Base-by-base conservation (phyloP, 306 rosid genomes). In the Pyrus bretschneideri region DNA sequence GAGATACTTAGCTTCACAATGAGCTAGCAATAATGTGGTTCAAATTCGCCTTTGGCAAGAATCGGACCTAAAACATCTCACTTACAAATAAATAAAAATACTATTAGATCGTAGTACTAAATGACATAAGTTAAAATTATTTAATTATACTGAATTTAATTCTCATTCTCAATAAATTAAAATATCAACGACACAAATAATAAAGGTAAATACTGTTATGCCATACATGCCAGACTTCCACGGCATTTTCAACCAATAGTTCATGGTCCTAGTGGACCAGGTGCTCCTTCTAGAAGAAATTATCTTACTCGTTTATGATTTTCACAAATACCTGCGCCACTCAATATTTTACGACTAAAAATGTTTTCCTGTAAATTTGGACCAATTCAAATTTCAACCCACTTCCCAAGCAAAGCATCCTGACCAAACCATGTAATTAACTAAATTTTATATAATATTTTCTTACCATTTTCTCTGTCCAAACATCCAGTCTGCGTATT, bases 41-140 rank as follows among this genome's bases (percentile, higher is more conserved):
- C 2, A 6, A 35, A 35, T 35, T 35, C 2, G 0, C 0, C 0
- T 35, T 35, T 38, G 42, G 0, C 2, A 2, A 38, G 2, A 38
- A 0, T 38, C 10, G 42, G 8, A 38, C 0, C 0, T 38, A 38
- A 7, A 0, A 1, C 1, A 0, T 38, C 0, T 38, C 1, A 38
- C 2, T 38, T 38, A 38, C 2, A 38, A 38, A 0, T 38, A 1
- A 6, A 38, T 0, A 38, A 38, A 1, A 38, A 38, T 38, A 38
- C 0, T 38, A 38, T 0, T 38, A 7, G 0, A 6, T 0, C 0
- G 4, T 38, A 38, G 2, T 1, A 38, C 0, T 38, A 38, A 38
- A 0, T 38, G 42, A 0, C 10, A 38, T 38, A 2, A 49, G 15
- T 14, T 49, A 49, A 17, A 49, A 15, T 2, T 51, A 51, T 15